A percentile compares a stretch with the other conserved stretches of the same genome.
Evolutionary conservation across 108 stramenopile genomes (phyloP).

Genomic region (Fistulifera pelliculosa): DNA sequence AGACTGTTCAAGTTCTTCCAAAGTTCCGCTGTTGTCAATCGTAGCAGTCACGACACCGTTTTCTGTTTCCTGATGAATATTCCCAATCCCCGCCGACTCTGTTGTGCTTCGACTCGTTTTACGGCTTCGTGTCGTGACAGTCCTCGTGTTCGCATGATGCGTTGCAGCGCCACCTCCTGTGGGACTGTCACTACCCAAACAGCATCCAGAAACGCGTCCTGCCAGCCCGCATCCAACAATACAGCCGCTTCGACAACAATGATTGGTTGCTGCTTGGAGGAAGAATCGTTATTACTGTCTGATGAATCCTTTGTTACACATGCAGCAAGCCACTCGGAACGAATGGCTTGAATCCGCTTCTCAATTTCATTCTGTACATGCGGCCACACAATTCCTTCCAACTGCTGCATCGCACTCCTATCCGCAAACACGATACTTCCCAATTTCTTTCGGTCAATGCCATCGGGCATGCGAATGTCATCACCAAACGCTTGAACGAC

Average conservation of each 20-base stretch:
- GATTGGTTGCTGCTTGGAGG: constrained; percentile 10
- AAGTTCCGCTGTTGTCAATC: constrained; percentile 52
- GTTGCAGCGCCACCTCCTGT: constrained; percentile 29
- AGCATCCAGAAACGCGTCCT: constrained; percentile 60
- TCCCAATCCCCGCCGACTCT: constrained; percentile 53
- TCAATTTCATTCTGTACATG: constrained; percentile 45
- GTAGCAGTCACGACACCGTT: constrained; percentile 46
- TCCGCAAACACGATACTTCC: constrained; percentile 74
- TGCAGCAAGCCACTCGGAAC: too few relatives aligned
- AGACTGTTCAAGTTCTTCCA: constrained; percentile 15
- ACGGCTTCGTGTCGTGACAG: constrained; percentile 50
- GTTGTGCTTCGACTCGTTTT: constrained; percentile 54
- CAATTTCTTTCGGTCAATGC: constrained; percentile 42
- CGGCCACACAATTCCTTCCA: constrained; percentile 79
- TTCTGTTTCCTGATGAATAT: constrained; percentile 34
- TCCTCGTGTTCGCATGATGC: constrained; percentile 49
- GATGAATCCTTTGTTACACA: too few relatives aligned
- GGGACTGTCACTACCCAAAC: constrained; percentile 64
- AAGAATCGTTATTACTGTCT: too few relatives aligned
- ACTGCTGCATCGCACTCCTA: constrained; percentile 39
- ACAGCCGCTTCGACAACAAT: constrained; percentile 75
- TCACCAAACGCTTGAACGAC: constrained; percentile 50
- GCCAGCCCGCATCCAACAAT: constrained; percentile 72
- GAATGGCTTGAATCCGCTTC: constrained; percentile 35
- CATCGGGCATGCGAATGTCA: constrained; percentile 26